Evolutionary conservation across 495 filamentous ascomycete genomes (phyloP).

Genomic region (Rostrohypoxylon terebratum): DNA sequence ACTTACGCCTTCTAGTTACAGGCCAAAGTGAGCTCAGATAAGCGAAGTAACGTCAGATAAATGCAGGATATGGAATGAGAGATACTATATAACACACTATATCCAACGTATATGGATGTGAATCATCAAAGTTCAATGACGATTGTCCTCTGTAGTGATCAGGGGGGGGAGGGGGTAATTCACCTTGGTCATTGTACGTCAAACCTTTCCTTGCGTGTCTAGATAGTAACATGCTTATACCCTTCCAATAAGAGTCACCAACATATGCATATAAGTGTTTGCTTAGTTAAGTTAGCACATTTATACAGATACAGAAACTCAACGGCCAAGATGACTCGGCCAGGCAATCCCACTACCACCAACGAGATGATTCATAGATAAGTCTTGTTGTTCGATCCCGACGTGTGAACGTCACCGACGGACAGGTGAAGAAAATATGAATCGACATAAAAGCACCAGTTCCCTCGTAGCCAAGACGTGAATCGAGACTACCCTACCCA

Average conservation of each 20-base stretch:
- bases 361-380: background rate
- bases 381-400: background rate
- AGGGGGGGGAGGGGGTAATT: background rate
- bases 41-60: background rate
- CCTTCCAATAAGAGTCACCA: background rate
- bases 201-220: background rate
- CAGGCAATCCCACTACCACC: background rate
- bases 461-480: background rate
- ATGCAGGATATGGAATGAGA: background rate
- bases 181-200: background rate
- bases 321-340: background rate
- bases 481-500: background rate
- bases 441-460: background rate
- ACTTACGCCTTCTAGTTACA: background rate
- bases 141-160: background rate
- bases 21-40: background rate
- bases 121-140: background rate
- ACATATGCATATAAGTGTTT: constrained; percentile 6
- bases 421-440: background rate
- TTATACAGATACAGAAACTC: background rate
- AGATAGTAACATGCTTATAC: background rate
- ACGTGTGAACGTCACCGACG: background rate
- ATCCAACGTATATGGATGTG: background rate
- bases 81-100: background rate
- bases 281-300: background rate